Percentiles rank a stretch among this genome's conserved stretches.
Evolutionary conservation across 1,139 yeast genomes (phyloP).

Genomic region (Hemisphaericaspora subhashii): DNA sequence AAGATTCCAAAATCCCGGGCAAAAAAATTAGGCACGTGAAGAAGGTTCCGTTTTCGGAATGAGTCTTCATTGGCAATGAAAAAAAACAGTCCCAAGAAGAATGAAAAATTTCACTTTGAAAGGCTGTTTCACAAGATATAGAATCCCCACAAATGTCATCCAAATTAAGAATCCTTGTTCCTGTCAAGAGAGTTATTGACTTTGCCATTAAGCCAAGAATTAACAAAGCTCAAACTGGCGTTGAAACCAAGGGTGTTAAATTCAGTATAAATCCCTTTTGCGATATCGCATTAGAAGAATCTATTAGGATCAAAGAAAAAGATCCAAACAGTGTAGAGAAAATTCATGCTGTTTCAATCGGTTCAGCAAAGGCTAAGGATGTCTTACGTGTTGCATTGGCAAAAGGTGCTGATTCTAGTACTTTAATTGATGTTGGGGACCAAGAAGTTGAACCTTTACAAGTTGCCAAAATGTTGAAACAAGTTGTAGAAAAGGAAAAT

Average conservation of each 20-base stretch:
- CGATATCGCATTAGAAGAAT: slow-evolving; percentile 95
- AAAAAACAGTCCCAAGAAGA: too few relatives aligned
- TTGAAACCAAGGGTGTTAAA: slow-evolving; percentile 88
- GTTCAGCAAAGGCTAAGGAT: slow-evolving; percentile 85
- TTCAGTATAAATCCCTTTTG: slow-evolving; percentile 95
- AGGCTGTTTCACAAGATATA: too few relatives aligned
- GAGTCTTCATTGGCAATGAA: not conserved
- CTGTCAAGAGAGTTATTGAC: slow-evolving; percentile 93
- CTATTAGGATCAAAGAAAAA: slow-evolving; percentile 71
- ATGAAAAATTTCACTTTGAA: too few relatives aligned
- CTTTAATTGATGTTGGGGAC: slow-evolving; percentile 78
- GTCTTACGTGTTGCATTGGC: slow-evolving; percentile 88
- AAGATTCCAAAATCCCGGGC: too few relatives aligned
- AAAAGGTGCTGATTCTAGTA: slow-evolving; percentile 87
- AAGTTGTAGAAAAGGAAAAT: slow-evolving; percentile 67
- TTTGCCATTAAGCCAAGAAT: slow-evolving; percentile 92
- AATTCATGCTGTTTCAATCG: slow-evolving; percentile 91
- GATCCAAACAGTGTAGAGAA: slow-evolving; percentile 72
- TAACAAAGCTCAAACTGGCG: slow-evolving; percentile 81
- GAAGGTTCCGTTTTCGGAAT: too few relatives aligned
- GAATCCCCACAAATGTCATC: slow-evolving; percentile 33
- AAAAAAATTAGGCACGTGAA: too few relatives aligned
- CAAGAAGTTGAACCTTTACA: slow-evolving; percentile 81
- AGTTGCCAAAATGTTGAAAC: slow-evolving; percentile 80
- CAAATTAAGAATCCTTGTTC: slow-evolving; percentile 79